Evolutionary conservation across 257 asterid species (phyloP).

Genomic region (Solanum virginianum): DNA sequence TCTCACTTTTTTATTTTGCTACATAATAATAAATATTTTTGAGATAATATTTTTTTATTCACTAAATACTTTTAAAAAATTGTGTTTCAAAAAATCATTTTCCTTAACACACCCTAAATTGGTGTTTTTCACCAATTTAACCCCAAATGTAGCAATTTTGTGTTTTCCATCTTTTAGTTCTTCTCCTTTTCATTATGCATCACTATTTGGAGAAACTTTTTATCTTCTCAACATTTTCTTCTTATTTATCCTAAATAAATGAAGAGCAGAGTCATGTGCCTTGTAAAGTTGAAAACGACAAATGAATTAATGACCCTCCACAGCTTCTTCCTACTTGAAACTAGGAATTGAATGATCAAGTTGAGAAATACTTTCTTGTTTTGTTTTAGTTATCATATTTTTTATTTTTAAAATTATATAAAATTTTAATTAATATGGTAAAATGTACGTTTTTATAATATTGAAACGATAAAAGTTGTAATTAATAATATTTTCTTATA

Average conservation of each 20-base stretch:
- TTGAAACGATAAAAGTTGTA: no score
- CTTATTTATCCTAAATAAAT: background rate
- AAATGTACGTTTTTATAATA: no score
- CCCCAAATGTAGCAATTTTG: background rate
- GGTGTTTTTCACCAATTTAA: background rate
- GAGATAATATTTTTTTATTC: background rate
- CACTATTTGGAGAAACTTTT: background rate
- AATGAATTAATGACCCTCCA: background rate
- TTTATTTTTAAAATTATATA: no score
- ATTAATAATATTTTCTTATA: no score
- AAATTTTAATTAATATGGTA: no score
- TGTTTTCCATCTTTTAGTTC: background rate
- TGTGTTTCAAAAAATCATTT: background rate
- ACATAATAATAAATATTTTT: background rate
- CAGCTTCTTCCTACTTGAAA: background rate
- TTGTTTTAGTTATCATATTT: no score
- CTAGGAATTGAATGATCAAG: background rate
- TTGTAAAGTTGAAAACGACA: background rate
- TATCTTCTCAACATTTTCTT: background rate
- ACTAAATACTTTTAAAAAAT: rapidly evolving
- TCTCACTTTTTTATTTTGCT: background rate
- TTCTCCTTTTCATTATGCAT: background rate
- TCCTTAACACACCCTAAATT: background rate
- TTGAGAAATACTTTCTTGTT: background rate
- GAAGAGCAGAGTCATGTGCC: background rate